phyloP scores from a whole-genome alignment of 257 asterid genomes.

The Penstemon barbatus region DNA sequence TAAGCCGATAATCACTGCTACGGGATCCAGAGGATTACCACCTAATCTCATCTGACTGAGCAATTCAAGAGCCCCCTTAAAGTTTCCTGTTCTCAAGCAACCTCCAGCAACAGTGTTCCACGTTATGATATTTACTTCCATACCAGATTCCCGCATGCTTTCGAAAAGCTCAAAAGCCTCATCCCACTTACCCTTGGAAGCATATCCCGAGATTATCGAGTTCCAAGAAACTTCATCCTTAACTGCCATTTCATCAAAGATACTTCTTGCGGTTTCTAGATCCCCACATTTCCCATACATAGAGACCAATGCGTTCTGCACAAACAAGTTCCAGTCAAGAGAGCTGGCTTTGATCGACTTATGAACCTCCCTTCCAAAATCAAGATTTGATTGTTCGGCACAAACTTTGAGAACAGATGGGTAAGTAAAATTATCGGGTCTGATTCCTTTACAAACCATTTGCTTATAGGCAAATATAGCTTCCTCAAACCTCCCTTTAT shows the following conservation, averaged over 20 bases:
- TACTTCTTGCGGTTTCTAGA: conserved; percentile 51
- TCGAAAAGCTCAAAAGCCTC: conserved; percentile 74
- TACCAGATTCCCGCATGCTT: conserved; percentile 51
- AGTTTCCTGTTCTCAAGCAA: conserved; percentile 58
- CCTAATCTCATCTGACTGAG: conserved; percentile 54
- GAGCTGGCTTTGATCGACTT: conserved; percentile 47
- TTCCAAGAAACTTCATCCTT: conserved; percentile 86
- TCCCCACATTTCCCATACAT: conserved; percentile 88
- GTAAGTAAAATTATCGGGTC: conserved; percentile 69
- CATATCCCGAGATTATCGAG: conserved; percentile 72
- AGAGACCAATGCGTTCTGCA: conserved; percentile 81
- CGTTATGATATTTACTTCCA: conserved; percentile 44
- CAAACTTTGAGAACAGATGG: conserved; percentile 90
- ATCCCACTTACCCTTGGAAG: conserved; percentile 65
- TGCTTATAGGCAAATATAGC: conserved; percentile 55
- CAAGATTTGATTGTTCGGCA: conserved; percentile 64
- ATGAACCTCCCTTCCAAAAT: conserved; percentile 64
- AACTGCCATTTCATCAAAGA: conserved; percentile 60
- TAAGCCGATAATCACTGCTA: conserved; percentile 69
- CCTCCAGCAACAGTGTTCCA: conserved; percentile 88
- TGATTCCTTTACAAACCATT: conserved; percentile 52
- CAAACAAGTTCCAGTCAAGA: conserved; percentile 54
- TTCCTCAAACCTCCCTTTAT: conserved; percentile 41
- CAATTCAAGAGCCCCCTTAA: conserved; percentile 54
- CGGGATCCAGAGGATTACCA: conserved; percentile 54